Evolutionary conservation across 306 rosid species (phyloP).

Genomic region (Rubus parviflorus): DNA sequence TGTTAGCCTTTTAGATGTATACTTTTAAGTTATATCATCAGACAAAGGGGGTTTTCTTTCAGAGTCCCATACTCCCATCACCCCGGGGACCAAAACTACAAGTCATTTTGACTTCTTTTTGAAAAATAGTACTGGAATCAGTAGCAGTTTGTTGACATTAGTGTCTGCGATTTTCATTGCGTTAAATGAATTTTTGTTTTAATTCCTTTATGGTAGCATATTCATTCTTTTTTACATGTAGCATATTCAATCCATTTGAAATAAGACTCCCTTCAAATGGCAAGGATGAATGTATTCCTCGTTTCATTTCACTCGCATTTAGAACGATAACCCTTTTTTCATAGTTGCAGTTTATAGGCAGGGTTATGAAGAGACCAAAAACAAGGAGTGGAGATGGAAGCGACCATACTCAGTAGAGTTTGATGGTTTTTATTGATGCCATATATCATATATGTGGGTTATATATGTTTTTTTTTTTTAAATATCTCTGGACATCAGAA

Average conservation of each 20-base stretch:
- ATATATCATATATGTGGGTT: too few species aligned
- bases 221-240: not conserved
- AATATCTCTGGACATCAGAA: too few species aligned
- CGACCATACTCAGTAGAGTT: too few species aligned
- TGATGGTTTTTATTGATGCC: too few species aligned
- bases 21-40: slow-evolving; percentile 36
- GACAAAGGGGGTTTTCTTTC: slow-evolving; percentile 27
- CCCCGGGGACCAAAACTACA: slow-evolving; percentile 11
- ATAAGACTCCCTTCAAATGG: not conserved
- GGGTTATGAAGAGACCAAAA: not conserved
- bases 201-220: not conserved
- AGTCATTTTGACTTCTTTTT: not conserved
- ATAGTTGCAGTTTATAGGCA: not conserved
- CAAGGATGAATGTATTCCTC: not conserved
- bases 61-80: not conserved
- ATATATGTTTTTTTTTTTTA: too few species aligned
- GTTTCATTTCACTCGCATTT: not conserved
- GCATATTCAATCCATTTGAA: not conserved
- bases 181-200: not conserved
- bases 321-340: not conserved
- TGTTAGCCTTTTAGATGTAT: slow-evolving; percentile 38
- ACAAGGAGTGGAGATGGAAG: not conserved
- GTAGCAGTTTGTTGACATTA: not conserved
- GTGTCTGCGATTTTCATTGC: not conserved
- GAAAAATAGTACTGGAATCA: not conserved